Evolutionary conservation across 176 grass and related monocot genomes (phyloP), one percentile per base, ranked within the genome.

Genomic region (Chrysopogon serrulatus): DNA sequence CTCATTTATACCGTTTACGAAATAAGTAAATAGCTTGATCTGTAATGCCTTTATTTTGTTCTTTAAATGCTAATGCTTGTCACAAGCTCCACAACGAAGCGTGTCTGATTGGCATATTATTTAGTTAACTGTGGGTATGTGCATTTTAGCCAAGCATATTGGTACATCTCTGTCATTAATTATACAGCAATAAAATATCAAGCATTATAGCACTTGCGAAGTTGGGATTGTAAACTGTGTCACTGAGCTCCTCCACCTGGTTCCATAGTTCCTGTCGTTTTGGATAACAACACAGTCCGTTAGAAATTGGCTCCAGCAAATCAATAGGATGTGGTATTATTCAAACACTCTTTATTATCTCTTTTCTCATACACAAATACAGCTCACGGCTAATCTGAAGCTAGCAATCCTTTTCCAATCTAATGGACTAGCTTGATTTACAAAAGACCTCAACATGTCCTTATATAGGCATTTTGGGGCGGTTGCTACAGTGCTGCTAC

Each of bases 121-220:
- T 74, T 79, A 59, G 2, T 64, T 47, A 74, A 84, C 60, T 90
- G n/a, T 68, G 12, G 51, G n/a, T 28, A 45, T 81, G 1, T 33
- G 27, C 40, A 61, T 45, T 75, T 27, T 85, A n/a, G 9, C 78
- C n/a, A 80, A 76, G 2, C 30, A 79, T 65, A 73, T 67, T 62
- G 41, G 76, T 79, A 21, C 42, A 67, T 59, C n/a, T 24, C 56
- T 24, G 23, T 57, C 33, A 2, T 34, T 53, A 53, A 53, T 53
- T 53, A 53, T 8, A 21, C 48, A 0, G 18, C 18, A 53, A 53
- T 53, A 53, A 53, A 53, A 53, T 6, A 49, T 0, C 16, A 51
- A 6, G 6, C 47, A 53, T 53, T 53, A 21, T 23, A 21, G 51
- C 51, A 21, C 6, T 54, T 54, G 51, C 19, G 51, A 54, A 54